Evolutionary conservation across 2,329 filamentous ascomycete species (phyloP), one percentile per base, ranked within the genome.

Genomic region (Phialophora expanda): DNA sequence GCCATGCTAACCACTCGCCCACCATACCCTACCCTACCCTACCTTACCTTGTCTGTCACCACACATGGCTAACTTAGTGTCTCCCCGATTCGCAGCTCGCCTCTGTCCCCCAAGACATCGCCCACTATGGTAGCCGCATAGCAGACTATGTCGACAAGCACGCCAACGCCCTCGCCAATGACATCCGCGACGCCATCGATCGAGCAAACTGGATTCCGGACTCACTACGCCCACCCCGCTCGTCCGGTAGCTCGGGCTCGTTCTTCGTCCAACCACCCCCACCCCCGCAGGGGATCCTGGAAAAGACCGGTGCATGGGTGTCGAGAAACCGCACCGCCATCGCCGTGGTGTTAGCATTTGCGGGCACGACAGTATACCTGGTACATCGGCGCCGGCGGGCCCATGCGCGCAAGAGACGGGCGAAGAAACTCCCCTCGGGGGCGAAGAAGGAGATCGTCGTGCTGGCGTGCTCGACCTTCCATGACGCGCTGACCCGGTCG

Each of bases 381-480:
- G 83, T 87, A 64, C 86, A 86, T 66, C 82, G 85, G 62, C 87
- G 86, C 66, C 90, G 88, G 76, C 85, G 85, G 61, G 77, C 82
- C 56, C 78, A 84, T 70, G 82, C 80, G 38, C 84, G 82, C 73
- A 89, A 89, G 77, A 86, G 94, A 70, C 87, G 92, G 69, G 95
- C 93, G 11, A 89, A 85, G 78, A 87, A 90, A 62, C 91, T 92
- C 2, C 84, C 85, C 57, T 96, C 92, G 79, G 95, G 95, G 26
- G 92, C 91, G 3, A 86, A 95, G 61, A 88, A 89, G 69, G 95
- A 99, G 78, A 94, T 98, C 61, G 84, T 90, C 44, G 90, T 98
- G 30, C 86, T 98, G 68, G 93, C 93, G 24, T 94, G 94, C n/a
- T 93, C 92, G 22, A 90, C 92, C 2, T 72, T 73, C 6, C 87